These are phyloP conservation scores for Xanthoconium purpureum DNA, from an alignment of 768 basidiomycete genomes.

Conservation along the genomic window DNA sequence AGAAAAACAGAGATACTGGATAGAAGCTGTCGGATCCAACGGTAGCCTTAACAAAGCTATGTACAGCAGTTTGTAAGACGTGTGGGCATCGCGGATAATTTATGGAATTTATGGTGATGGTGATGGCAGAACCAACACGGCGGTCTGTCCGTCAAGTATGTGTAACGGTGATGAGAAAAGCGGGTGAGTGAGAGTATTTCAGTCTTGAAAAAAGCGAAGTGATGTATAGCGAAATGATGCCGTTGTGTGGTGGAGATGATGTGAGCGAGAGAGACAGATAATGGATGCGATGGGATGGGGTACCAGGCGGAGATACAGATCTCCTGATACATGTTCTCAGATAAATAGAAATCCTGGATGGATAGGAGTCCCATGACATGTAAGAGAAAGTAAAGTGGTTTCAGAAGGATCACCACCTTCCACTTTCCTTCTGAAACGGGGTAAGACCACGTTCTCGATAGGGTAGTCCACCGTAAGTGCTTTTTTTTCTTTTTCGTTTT, in stretches of 20 bases:
- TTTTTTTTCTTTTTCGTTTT: neutral
- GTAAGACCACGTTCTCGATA: constrained; percentile 21
- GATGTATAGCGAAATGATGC: constrained; percentile 29
- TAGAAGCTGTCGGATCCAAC: constrained; percentile 16
- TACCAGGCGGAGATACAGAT: constrained; percentile 22
- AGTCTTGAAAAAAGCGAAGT: constrained; percentile 15
- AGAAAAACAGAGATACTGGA: constrained; percentile 12
- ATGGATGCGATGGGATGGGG: constrained; percentile 26
- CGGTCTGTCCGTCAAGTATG: constrained; percentile 23
- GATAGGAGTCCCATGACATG: constrained; percentile 28
- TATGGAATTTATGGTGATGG: constrained; percentile 11
- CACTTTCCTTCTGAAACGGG: constrained; percentile 19
- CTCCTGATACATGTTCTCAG: constrained; percentile 31
- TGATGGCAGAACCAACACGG: constrained; percentile 11
- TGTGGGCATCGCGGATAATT: constrained; percentile 14
- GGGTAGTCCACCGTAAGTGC: constrained; percentile 16
- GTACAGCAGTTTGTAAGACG: constrained; percentile 8
- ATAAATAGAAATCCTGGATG: constrained; percentile 35
- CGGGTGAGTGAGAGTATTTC: constrained; percentile 14
- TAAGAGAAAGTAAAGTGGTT: constrained; percentile 18
- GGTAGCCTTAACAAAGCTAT: constrained; percentile 7
- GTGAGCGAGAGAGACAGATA: constrained; percentile 19
- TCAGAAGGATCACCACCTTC: constrained; percentile 20
- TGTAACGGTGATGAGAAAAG: constrained; percentile 13
- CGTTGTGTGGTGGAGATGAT: constrained; percentile 25